These are phyloP conservation scores for Catenaria anguillulae DNA, from an alignment of 371 early-diverging fungal species.

Conservation along the genomic window DNA sequence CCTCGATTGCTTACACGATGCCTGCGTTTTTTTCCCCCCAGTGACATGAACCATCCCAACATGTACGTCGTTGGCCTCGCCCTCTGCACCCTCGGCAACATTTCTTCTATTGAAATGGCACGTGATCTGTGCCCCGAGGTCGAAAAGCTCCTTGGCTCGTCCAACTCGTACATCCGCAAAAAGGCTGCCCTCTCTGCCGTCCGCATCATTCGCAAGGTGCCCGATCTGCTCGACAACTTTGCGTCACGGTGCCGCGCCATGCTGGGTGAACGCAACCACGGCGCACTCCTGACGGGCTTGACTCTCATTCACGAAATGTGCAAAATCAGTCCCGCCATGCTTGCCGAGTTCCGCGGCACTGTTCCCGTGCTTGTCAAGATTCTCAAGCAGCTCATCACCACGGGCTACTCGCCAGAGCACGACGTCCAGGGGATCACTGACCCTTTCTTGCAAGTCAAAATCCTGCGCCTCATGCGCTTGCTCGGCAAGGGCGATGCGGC, in stretches of 20 bases:
- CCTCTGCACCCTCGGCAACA: conserved; percentile 85
- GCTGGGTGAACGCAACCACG: conserved; percentile 85
- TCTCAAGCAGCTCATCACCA: conserved; percentile 68
- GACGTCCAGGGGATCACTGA: conserved; percentile 91
- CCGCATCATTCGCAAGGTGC: conserved; percentile 78
- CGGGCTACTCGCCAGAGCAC: conserved; percentile 86
- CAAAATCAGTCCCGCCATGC: conserved; percentile 44
- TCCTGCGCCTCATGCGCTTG: conserved; percentile 76
- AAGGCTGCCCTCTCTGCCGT: conserved; percentile 92
- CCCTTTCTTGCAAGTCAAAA: conserved; percentile 91
- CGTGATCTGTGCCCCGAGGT: conserved; percentile 88
- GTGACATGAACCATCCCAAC: conserved; percentile 84
- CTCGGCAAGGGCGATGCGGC: conserved; percentile 68
- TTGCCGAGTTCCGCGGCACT: conserved; percentile 49
- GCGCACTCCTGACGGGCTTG: conserved; percentile 79
- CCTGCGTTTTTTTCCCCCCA: too few species aligned
- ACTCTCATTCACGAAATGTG: conserved; percentile 89
- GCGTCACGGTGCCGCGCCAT: conserved; percentile 50
- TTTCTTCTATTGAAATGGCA: conserved; percentile 88
- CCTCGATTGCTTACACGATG: too few species aligned
- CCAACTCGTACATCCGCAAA: conserved; percentile 85
- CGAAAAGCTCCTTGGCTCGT: conserved; percentile 74
- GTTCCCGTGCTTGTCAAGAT: conserved; percentile 77
- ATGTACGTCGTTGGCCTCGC: conserved; percentile 93
- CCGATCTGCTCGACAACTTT: conserved; percentile 81